Base-by-base conservation (phyloP, 2,329 filamentous ascomycete genomes). In the Colletotrichum sidae region DNA sequence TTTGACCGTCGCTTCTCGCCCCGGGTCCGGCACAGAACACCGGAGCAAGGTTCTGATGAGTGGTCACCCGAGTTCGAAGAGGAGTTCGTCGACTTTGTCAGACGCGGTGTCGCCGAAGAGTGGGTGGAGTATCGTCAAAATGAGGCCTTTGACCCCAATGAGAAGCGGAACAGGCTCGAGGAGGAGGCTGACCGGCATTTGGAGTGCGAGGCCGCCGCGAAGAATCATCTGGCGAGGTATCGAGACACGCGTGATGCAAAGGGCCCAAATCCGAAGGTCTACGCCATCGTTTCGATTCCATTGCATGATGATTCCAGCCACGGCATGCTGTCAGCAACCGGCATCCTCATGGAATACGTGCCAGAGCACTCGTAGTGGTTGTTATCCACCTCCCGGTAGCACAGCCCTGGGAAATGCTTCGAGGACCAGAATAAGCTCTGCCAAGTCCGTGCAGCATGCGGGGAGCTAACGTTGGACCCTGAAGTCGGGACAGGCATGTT, bases 1-100 rank as follows among this genome's bases (percentile, higher is more conserved):
- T 64, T 64, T 13, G 60, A 64, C 42, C 60, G 60, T 17, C 60
- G 60, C 9, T 64, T 64, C 55, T 60, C 60, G 37, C 56, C 60
- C 13, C 49, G 51, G 33, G 53, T 50, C 8, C 58, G 58, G 33
- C 25, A 58, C 44, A 56, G 33, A 33, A 39, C 11, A 34, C 54
- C 11, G 39, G 55, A 33, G 45, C 44, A 4, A n/a, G 33, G 34
- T 38, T 38, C 45, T 15, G 60, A 42, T 42, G 41, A 47, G 39
- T 64, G 60, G 60, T 60, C 60, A 3, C 55, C 60, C 12, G 60
- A 60, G 33, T 49, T 64, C 25, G 60, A 64, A 34, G 35, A 42
- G 42, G 60, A 64, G 33, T 64, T 64, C 15, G 35, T 60, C 10
- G 50, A 60, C 41, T 64, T 52, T n/a, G 44, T 64, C 33, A 41